Base-by-base conservation (phyloP, 1,139 yeast genomes). In the Spathaspora sp. region DNA sequence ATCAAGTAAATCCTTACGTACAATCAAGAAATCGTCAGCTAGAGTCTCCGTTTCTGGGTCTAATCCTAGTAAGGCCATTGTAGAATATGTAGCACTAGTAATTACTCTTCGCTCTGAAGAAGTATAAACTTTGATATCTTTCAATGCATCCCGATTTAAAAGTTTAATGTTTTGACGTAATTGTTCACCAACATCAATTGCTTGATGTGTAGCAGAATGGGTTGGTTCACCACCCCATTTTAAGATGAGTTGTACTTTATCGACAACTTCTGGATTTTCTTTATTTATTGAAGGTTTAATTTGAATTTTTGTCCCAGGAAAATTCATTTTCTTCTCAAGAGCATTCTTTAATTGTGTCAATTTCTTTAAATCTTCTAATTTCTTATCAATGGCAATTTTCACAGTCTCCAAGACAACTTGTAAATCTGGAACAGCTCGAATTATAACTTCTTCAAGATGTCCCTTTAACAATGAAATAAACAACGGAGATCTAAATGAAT, bases 201-300 rank as follows among this genome's bases (percentile, higher is more conserved):
- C 96, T 69, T 95, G 99, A 63, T 89, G 88, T 50, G 86, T 80
- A 1, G 99, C 98, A 8, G 98, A 90, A 64, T 95, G 99, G 1
- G 99, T 95, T 8, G 99, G 97, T 65, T 95, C 99, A 54, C 99
- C 99, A 57, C 99, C 99, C 99, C 99, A 95, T 64, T 95, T 95
- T 57, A 93, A 74, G 52, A 93, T 95, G 52, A 95, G 83, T 66
- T 95, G 99, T 18, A 93, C 97, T 61, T 95, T 95, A 54, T 91
- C 98, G 16, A 93, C 95, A 4, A 63, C 44, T 43, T 86, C 91
- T 8, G 81, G 80, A 46, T 70, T 74, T 37, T 81, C 85, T 7
- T 74, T 70, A 56, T 81, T 79, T 45, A 90, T 64, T 4, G 95
- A 82, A 0, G 99, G 99, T 63, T 95, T 95, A 56, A 95, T 73